A percentile compares a stretch with the other conserved stretches of the same genome.
phyloP scores from a whole-genome alignment of 2,329 filamentous ascomycete species.

The Verticillium alfalfae region DNA sequence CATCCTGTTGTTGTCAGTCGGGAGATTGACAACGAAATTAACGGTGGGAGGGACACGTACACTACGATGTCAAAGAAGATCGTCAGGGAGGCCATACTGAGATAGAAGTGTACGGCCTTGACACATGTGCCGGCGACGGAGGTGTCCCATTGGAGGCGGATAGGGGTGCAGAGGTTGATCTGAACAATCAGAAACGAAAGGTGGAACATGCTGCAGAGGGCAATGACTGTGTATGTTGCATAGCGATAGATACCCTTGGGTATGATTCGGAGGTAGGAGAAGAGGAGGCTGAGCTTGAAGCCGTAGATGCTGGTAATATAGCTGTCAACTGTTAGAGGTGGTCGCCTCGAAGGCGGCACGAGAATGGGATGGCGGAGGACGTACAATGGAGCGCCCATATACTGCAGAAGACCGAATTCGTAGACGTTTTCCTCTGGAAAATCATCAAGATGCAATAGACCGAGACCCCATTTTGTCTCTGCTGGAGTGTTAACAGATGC shows the following conservation, averaged over 20 bases:
- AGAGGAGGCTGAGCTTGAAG: slow-evolving; percentile 40
- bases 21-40: too few species aligned
- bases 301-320: slow-evolving; percentile 31
- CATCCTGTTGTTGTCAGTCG: slow-evolving; percentile 21
- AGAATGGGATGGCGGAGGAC: slow-evolving; percentile 1
- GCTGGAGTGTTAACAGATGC: not conserved
- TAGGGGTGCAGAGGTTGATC: slow-evolving; percentile 28
- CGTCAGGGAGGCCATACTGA: slow-evolving; percentile 30
- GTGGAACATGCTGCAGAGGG: slow-evolving; percentile 29
- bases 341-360: too few species aligned
- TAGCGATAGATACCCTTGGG: slow-evolving; percentile 26
- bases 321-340: slow-evolving; percentile 20
- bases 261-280: slow-evolving; percentile 39
- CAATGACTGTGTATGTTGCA: slow-evolving; percentile 24
- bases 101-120: slow-evolving; percentile 34
- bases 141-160: slow-evolving; percentile 35
- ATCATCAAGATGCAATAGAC: slow-evolving; percentile 25
- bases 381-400: slow-evolving; percentile 35
- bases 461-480: slow-evolving; percentile 40
- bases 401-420: slow-evolving; percentile 34
- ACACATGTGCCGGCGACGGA: slow-evolving; percentile 31
- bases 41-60: slow-evolving; percentile 19
- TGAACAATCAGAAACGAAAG: slow-evolving; percentile 28
- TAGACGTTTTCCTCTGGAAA: slow-evolving; percentile 30
- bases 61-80: slow-evolving; percentile 34